These are phyloP conservation scores for Rutstroemia sp. DNA, from an alignment of 2,329 filamentous ascomycete genomes.

Conservation along the genomic window DNA sequence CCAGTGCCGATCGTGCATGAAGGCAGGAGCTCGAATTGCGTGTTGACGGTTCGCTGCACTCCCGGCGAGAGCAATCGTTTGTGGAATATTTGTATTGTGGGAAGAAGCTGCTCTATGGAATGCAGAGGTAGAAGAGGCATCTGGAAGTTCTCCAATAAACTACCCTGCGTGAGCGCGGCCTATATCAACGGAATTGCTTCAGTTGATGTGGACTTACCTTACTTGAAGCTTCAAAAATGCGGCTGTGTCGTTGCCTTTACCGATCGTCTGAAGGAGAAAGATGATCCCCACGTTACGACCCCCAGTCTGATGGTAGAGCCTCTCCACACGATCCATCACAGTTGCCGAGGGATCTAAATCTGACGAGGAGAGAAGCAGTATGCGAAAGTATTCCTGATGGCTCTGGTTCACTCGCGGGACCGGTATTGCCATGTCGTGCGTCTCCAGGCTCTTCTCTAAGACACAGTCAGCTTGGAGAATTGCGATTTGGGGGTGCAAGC, in stretches of 20 bases:
- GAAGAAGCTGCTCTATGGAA: conserved; percentile 17
- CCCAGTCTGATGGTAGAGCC: conserved; percentile 27
- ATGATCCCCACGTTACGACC: conserved; percentile 27
- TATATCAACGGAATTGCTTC: background rate
- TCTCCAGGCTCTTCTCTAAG: conserved; percentile 22
- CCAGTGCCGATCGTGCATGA: conserved; percentile 23
- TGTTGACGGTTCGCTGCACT: conserved; percentile 6
- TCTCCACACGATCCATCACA: conserved; percentile 25
- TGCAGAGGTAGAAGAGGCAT: conserved; percentile 27
- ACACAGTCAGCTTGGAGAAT: conserved; percentile 1
- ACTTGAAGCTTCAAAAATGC: conserved; percentile 26
- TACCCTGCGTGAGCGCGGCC: conserved; percentile 11
- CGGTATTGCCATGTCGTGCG: conserved; percentile 26
- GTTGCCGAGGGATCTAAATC: conserved; percentile 16
- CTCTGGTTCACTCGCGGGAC: conserved; percentile 12
- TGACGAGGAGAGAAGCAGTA: conserved; percentile 25
- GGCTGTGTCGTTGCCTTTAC: conserved; percentile 17
- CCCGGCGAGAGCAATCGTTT: conserved; percentile 16
- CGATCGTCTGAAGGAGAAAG: conserved; percentile 24
- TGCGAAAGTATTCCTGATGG: conserved; percentile 16
- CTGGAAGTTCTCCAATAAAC: conserved; percentile 23
- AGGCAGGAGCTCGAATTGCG: conserved; percentile 20
- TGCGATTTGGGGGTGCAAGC: no score
- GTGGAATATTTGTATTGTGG: conserved; percentile 23
- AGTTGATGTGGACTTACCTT: conserved; percentile 15